Conservation (phyloP, 2,329 filamentous ascomycete species). For the Xylariaceae sp. region DNA sequence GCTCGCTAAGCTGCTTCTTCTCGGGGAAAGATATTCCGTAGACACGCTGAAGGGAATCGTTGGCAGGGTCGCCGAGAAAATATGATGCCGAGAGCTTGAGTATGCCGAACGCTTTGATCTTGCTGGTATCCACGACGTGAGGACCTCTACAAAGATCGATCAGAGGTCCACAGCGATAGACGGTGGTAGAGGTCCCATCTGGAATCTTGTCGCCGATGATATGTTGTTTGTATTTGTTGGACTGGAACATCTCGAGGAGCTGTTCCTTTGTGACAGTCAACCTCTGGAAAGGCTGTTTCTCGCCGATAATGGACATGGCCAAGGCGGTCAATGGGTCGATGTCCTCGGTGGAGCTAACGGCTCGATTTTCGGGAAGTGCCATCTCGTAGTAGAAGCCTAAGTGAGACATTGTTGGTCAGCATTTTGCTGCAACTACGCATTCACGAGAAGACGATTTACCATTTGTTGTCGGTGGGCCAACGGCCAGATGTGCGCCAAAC, state of each 20-base stretch:
- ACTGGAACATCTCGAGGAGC: constrained; percentile 67
- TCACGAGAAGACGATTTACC: constrained; percentile 50
- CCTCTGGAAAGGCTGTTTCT: constrained; percentile 30
- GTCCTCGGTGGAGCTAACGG: constrained; percentile 27
- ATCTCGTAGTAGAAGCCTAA: constrained; percentile 93
- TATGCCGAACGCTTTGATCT: constrained; percentile 93
- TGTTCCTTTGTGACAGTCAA: constrained; percentile 23
- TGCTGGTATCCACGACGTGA: constrained; percentile 90
- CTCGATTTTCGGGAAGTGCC: constrained; percentile 64
- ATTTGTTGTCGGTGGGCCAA: constrained; percentile 88
- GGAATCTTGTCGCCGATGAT: constrained; percentile 94
- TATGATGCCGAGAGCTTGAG: constrained; percentile 82
- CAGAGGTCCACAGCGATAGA: constrained; percentile 91
- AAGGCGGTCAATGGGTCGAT: constrained; percentile 21
- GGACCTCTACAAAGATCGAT: constrained; percentile 96
- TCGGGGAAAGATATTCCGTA: constrained; percentile 95
- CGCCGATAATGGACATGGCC: constrained; percentile 18
- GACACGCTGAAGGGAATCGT: constrained; percentile 95
- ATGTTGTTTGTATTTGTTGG: constrained; percentile 94
- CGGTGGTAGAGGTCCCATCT: constrained; percentile 88
- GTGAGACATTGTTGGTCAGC: not conserved
- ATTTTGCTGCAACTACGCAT: not conserved
- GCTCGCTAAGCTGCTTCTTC: constrained; percentile 92
- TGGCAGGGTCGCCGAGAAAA: constrained; percentile 91
- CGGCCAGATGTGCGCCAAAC: constrained; percentile 90